These are phyloP conservation scores for Cyberlindnera xylosilytica DNA, from an alignment of 805 yeast species.

Conservation along the genomic window DNA sequence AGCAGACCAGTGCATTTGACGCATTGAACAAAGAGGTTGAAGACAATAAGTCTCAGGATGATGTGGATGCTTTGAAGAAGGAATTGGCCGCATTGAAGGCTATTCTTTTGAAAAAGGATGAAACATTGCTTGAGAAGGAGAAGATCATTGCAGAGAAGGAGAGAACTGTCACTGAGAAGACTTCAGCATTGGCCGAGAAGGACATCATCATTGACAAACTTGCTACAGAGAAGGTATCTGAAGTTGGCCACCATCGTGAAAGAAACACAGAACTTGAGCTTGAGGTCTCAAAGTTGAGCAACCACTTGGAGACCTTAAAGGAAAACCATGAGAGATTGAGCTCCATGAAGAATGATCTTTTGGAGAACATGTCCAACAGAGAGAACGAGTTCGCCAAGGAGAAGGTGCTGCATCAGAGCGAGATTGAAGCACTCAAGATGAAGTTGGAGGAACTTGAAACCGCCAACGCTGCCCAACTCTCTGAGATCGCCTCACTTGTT, in stretches of 20 bases:
- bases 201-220: conserved; percentile 4
- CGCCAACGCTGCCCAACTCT: conserved; percentile 30
- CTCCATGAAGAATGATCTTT: conserved; percentile 55
- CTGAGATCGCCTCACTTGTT: conserved; percentile 1
- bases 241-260: background rate
- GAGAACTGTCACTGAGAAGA: conserved; percentile 1
- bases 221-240: background rate
- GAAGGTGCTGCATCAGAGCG: conserved; percentile 44
- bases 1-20: conserved; percentile 5
- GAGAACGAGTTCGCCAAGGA: conserved; percentile 59
- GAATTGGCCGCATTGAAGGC: conserved; percentile 1
- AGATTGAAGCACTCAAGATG: conserved; percentile 43
- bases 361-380: conserved; percentile 65
- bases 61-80: conserved; percentile 2
- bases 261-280: conserved; percentile 3
- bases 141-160: background rate
- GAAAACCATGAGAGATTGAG: conserved; percentile 28
- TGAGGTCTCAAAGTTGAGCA: conserved; percentile 1
- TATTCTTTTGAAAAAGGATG: conserved; percentile 3
- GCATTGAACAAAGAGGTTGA: conserved; percentile 1
- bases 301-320: conserved; percentile 12
- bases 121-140: conserved; percentile 5
- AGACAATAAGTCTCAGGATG: background rate
- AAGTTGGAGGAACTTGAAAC: conserved; percentile 51
- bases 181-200: conserved; percentile 6